Evolutionary conservation across 805 yeast species (phyloP), one percentile per base, ranked within the genome.

Genomic region (Pichia membranifaciens): DNA sequence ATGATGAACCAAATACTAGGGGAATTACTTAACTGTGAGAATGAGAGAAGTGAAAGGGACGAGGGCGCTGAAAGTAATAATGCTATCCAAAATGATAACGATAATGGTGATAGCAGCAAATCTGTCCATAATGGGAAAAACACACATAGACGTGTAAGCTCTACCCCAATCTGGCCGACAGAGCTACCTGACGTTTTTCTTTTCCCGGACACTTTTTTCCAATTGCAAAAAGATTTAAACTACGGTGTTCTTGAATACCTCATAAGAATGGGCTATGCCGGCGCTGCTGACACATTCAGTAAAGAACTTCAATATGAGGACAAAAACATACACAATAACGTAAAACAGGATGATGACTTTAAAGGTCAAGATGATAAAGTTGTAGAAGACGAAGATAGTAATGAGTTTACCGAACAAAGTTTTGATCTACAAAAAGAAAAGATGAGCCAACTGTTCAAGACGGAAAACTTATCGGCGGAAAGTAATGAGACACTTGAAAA

Each of bases 231-330:
- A 9, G 43, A 45, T 22, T 13, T 51, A 13, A 34, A 41, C 6
- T 22, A 45, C 15, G 20, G 48, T 2, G 44, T 51, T 7, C 17
- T 45, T 8, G 38, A 39, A 12, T 51, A 51, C 22, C 42, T 51
- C 25, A 41, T 43, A 8, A 32, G 39, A 16, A 43, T 49, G 50
- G 54, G 54, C 3, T 51, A 51, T 35, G 51, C 47, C 2, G 36
- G 48, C 10, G 51, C 53, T 8, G 51, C 47, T 2, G 22, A 42
- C 8, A 21, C 38, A 3, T 50, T 47, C 33, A 32, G 35, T 2
- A 18, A 35, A 2, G 53, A 50, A 18, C 25, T 42, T 5, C 20
- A 84, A 59, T 87, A 87, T 58, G 91, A 96, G 0, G 95, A 2
- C 10, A 28, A 86, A 61, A 62, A 55, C 18, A 72, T 78, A 50